A percentile compares a stretch with the other conserved stretches of the same genome.
These are phyloP conservation scores for Pholiota adiposa DNA, from an alignment of 1,284 basidiomycete genomes.

Conservation along the genomic window DNA sequence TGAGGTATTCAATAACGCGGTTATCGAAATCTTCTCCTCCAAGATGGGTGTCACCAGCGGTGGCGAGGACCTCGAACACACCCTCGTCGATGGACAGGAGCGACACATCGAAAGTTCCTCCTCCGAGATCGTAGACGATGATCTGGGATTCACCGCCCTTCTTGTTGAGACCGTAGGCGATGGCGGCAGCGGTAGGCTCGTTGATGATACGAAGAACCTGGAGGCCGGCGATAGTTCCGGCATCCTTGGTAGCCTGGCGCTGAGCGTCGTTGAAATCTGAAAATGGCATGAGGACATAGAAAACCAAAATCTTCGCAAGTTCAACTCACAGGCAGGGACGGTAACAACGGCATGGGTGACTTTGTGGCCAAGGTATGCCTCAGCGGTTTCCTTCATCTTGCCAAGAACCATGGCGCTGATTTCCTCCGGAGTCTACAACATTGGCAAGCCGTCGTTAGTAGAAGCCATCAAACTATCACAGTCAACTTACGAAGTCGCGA, in stretches of 20 bases:
- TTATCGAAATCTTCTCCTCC: slow-evolving; percentile 99
- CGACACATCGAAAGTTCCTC: slow-evolving; percentile 99
- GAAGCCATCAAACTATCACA: background rate
- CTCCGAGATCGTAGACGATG: slow-evolving; percentile 98
- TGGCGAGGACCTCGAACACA: slow-evolving; percentile 97
- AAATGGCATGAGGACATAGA: background rate
- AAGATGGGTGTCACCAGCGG: slow-evolving; percentile 98
- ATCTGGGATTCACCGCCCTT: slow-evolving; percentile 92
- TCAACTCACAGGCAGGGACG: slow-evolving; percentile 86
- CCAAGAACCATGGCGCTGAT: slow-evolving; percentile 92
- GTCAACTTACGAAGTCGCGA: slow-evolving; percentile 78
- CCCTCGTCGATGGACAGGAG: slow-evolving; percentile 97
- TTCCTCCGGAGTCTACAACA: slow-evolving; percentile 81
- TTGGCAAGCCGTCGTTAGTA: background rate
- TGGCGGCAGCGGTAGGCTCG: slow-evolving; percentile 97
- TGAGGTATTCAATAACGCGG: slow-evolving; percentile 90
- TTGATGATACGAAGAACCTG: slow-evolving; percentile 98
- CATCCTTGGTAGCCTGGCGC: slow-evolving; percentile 98
- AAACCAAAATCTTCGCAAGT: background rate
- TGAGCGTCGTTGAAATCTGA: slow-evolving; percentile 98
- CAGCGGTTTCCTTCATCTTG: slow-evolving; percentile 99
- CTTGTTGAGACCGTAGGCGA: slow-evolving; percentile 99
- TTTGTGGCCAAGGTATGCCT: slow-evolving; percentile 95
- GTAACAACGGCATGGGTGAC: slow-evolving; percentile 99
- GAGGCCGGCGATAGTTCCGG: slow-evolving; percentile 95